phyloP scores from a whole-genome alignment of 164 flowering plant species.

The Tetrastigma voinierianum region DNA sequence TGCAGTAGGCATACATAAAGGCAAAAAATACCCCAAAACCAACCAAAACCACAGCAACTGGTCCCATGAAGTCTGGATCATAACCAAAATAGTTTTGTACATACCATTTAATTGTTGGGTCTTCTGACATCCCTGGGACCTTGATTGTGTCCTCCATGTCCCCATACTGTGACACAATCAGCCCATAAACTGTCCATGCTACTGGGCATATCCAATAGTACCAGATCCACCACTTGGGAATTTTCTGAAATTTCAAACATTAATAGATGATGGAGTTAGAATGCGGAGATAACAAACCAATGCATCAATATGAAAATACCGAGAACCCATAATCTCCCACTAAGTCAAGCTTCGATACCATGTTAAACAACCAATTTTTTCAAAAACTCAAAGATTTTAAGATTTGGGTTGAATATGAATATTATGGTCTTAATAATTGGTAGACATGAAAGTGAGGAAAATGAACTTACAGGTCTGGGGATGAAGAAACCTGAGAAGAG shows the following conservation, averaged over 20 bases:
- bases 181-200: slow-evolving; percentile 71
- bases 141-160: slow-evolving; percentile 33
- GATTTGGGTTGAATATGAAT: too few species aligned
- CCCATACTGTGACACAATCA: slow-evolving; percentile 53
- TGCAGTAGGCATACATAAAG: slow-evolving; percentile 52
- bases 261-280: not conserved
- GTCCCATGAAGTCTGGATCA: slow-evolving; percentile 48
- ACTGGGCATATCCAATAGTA: slow-evolving; percentile 65
- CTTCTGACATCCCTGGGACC: slow-evolving; percentile 24
- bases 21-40: slow-evolving; percentile 60
- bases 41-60: slow-evolving; percentile 60
- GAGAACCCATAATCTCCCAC: too few species aligned
- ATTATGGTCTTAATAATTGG: too few species aligned
- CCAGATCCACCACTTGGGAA: slow-evolving; percentile 70
- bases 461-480: slow-evolving; percentile 63
- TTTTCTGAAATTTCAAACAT: slow-evolving; percentile 35
- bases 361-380: too few species aligned
- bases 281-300: too few species aligned
- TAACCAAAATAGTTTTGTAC: slow-evolving; percentile 49
- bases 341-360: too few species aligned
- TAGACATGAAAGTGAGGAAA: not conserved
- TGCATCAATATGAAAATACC: too few species aligned
- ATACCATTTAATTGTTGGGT: slow-evolving; percentile 36
- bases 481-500: slow-evolving; percentile 91
- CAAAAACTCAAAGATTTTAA: too few species aligned